These are phyloP conservation scores for Gracilariopsis chorda DNA, from an alignment of 23 red algal species.

Conservation along the genomic window DNA sequence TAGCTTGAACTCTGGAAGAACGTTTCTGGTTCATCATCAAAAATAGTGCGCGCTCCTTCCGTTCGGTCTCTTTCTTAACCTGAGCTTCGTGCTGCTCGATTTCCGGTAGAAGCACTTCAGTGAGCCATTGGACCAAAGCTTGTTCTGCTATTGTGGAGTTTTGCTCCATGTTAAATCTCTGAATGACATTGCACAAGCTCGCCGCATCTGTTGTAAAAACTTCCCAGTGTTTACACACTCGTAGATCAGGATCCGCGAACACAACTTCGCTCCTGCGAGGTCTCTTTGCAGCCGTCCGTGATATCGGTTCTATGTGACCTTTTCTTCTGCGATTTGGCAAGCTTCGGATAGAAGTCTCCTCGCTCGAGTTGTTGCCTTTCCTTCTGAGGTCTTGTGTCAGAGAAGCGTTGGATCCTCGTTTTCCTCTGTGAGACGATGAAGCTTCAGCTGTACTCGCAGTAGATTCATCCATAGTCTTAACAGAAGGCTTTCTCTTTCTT, in stretches of 20 bases:
- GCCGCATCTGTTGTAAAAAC: background rate
- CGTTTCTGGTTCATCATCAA: slow-evolving; percentile 30
- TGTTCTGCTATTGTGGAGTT: background rate
- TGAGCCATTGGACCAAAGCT: background rate
- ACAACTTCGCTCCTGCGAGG: slow-evolving; percentile 8
- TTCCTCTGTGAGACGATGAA: background rate
- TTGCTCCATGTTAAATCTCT: slow-evolving; percentile 6
- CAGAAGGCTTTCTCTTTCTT: background rate
- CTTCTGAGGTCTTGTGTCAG: background rate
- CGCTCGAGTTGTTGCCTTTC: no score
- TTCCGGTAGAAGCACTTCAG: slow-evolving; percentile 38
- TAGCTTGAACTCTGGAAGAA: slow-evolving; percentile 49
- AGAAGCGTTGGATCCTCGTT: background rate
- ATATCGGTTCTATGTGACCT: background rate
- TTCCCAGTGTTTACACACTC: slow-evolving; percentile 39
- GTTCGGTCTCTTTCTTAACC: slow-evolving; percentile 24
- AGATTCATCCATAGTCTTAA: no score
- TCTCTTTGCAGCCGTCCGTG: slow-evolving; percentile 3
- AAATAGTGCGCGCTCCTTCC: slow-evolving; percentile 9
- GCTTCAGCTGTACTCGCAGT: background rate
- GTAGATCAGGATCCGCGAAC: slow-evolving; percentile 35
- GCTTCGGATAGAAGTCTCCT: background rate
- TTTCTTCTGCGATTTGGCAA: background rate
- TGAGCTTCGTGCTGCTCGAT: slow-evolving; percentile 27
- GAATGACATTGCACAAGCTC: slow-evolving; percentile 4